Conservation (phyloP, 1,284 basidiomycete species). For the Cryptococcus jaspeensis region DNA sequence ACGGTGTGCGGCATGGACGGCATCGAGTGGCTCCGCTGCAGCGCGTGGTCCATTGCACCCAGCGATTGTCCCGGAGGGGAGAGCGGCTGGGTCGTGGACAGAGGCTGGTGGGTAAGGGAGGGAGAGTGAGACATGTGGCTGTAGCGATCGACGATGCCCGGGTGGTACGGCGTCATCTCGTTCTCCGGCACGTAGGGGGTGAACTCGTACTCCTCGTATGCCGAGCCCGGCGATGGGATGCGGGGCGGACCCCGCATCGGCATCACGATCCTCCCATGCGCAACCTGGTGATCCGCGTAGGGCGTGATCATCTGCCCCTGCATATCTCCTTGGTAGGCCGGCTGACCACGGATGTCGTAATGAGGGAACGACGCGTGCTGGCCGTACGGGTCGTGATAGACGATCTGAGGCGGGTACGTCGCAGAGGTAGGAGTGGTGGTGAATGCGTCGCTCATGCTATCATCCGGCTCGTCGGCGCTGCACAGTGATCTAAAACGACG, state of each 20-base stretch:
- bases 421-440: constrained; percentile 15
- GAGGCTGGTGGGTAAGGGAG: neutral
- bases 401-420: constrained; percentile 12
- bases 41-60: constrained; percentile 14
- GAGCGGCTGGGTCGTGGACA: constrained; percentile 9
- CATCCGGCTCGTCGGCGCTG: neutral
- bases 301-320: constrained; percentile 19
- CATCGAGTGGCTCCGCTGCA: constrained; percentile 20
- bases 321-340: constrained; percentile 8
- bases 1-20: constrained; percentile 7
- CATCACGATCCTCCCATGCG: constrained; percentile 22
- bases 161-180: constrained; percentile 15
- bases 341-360: neutral
- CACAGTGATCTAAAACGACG: neutral
- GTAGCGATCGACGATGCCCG: constrained; percentile 15
- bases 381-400: constrained; percentile 15
- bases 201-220: constrained; percentile 16
- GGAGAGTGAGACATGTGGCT: constrained; percentile 11
- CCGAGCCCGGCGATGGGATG: constrained; percentile 10
- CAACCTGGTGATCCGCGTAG: constrained; percentile 21
- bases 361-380: constrained; percentile 6
- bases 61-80: constrained; percentile 28
- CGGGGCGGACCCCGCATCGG: constrained; percentile 19
- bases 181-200: constrained; percentile 21
- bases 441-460: constrained; percentile 17